A percentile compares a stretch with the other conserved stretches of the same genome.
These are phyloP conservation scores for Candida ipomoeae DNA, from an alignment of 805 yeast genomes.

Conservation along the genomic window DNA sequence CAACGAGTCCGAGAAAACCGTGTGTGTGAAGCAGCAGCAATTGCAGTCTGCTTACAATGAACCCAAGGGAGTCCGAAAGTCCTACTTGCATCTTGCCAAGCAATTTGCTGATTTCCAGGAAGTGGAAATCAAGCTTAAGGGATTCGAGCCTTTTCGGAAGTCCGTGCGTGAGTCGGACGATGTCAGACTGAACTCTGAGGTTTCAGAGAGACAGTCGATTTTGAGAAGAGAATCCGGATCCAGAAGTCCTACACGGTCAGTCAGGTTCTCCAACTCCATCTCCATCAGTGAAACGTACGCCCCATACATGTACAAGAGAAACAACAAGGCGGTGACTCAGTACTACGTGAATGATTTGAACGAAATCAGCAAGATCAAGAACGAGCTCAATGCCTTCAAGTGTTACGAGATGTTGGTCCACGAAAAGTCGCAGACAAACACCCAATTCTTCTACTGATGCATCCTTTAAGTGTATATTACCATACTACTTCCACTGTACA, in stretches of 20 bases:
- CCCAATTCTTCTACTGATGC: conserved; percentile 56
- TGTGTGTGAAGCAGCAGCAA: conserved; percentile 3
- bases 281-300: conserved; percentile 51
- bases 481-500: too few species aligned
- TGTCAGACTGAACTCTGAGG: neutral
- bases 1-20: neutral
- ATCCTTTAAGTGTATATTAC: neutral
- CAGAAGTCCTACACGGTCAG: conserved; percentile 16
- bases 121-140: conserved; percentile 27
- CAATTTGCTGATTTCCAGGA: conserved; percentile 34
- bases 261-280: conserved; percentile 43
- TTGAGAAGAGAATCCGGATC: conserved; percentile 2
- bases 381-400: conserved; percentile 63
- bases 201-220: conserved; percentile 15
- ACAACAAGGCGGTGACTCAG: conserved; percentile 49
- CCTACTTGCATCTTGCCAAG: conserved; percentile 28
- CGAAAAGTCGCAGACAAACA: conserved; percentile 52
- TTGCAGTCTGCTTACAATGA: conserved; percentile 7
- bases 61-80: conserved; percentile 2
- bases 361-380: conserved; percentile 52
- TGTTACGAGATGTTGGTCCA: conserved; percentile 66
- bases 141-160: conserved; percentile 26
- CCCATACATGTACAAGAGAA: conserved; percentile 49
- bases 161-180: neutral
- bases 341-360: conserved; percentile 48